phyloP scores from a whole-genome alignment of 371 early-diverging fungal genomes.

The Apophysomyces elegans region DNA sequence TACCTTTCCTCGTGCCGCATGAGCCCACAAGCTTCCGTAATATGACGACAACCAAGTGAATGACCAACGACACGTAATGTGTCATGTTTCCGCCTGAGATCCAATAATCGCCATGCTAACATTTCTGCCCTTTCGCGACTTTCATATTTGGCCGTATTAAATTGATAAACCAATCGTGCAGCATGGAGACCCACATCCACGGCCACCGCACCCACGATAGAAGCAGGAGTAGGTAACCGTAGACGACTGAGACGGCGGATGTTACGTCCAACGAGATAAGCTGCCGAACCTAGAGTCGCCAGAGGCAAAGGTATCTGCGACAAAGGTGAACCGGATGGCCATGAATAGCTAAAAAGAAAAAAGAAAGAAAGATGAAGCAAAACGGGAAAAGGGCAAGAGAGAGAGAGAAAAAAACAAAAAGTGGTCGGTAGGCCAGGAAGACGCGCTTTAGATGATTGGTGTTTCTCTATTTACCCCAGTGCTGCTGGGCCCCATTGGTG shows the following conservation, averaged over 20 bases:
- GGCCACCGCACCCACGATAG: conserved; percentile 41
- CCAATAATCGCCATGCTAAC: conserved; percentile 48
- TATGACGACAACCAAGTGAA: conserved; percentile 54
- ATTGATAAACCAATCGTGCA: conserved; percentile 47
- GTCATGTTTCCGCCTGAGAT: conserved; percentile 42
- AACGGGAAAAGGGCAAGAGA: too few relatives aligned
- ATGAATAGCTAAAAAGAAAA: conserved; percentile 36
- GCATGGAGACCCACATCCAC: conserved; percentile 48
- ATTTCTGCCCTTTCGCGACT: conserved; percentile 52
- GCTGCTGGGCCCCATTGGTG: conserved; percentile 51
- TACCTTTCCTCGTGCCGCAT: conserved; percentile 44
- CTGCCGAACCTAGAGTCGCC: conserved; percentile 45
- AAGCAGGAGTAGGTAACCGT: conserved; percentile 44
- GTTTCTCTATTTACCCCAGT: conserved; percentile 36
- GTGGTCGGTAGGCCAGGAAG: too few relatives aligned
- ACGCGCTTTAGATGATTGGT: too few relatives aligned
- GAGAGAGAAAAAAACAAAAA: too few relatives aligned
- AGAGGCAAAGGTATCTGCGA: conserved; percentile 45
- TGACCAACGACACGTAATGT: conserved; percentile 51
- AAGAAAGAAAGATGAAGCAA: too few relatives aligned
- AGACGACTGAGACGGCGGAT: conserved; percentile 36
- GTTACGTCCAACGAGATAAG: conserved; percentile 37
- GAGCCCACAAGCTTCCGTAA: conserved; percentile 49
- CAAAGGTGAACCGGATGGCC: conserved; percentile 47
- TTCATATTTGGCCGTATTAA: conserved; percentile 35